Base-by-base conservation (phyloP, 2,329 filamentous ascomycete species). In the Phaeosphaeriaceae sp. region DNA sequence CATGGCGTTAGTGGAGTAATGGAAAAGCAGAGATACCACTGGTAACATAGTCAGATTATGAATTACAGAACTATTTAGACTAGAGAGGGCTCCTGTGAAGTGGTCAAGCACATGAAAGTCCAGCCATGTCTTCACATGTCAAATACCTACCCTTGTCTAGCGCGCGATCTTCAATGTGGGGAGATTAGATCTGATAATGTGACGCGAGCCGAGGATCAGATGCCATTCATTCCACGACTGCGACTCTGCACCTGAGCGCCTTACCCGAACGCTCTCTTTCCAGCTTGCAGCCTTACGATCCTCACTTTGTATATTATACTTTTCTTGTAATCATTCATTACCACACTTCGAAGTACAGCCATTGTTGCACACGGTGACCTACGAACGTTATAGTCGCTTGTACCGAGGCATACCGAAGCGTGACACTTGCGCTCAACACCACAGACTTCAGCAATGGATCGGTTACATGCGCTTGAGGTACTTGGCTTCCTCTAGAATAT, bases 151-250 rank as follows among this genome's bases (percentile, higher is more conserved):
- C 46, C 50, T 58, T 48, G 58, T 32, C 39, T 51, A 58, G 61
- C 50, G 56, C 51, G 53, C 53, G 42, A 58, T 54, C 36, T 20
- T 46, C 52, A 59, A 54, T 66, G 65, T 70, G 66, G 67, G 65
- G 66, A 66, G 64, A 55, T 42, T 52, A 60, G 55, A 58, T 38
- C 62, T 60, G 63, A 64, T 42, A 59, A 60, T 49, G 63, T 67
- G 67, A 69, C 63, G 66, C 63, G 59, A 66, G 67, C 68, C 68
- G 67, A 70, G 68, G 68, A 59, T 63, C 64, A 64, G 56, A 60
- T 60, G 56, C 53, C 42, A 54, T 32, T 23, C 41, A 39, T 50
- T 50, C 49, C 53, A 52, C 54, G 41, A 52, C 47, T 58, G 53
- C 56, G 45, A 52, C 47, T 38, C 51, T 58, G 48, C 48, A 13